Percentiles rank a stretch among this genome's conserved stretches.
phyloP scores from a whole-genome alignment of 257 asterid genomes.

The Rhazya stricta region DNA sequence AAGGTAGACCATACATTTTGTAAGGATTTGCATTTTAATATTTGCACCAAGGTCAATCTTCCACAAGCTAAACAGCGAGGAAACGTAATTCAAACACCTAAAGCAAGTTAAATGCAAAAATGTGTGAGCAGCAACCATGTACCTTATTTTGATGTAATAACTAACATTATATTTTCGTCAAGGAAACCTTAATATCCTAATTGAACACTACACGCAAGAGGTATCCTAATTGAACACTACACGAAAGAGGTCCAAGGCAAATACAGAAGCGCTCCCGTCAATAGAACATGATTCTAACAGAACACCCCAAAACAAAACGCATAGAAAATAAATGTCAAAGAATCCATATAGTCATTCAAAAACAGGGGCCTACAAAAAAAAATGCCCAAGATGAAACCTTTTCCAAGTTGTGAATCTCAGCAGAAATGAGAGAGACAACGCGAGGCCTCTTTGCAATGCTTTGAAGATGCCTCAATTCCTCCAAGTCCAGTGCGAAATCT shows the following conservation, averaged over 20 bases:
- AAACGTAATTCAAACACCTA: background rate
- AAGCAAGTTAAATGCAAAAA: background rate
- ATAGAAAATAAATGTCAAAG: background rate
- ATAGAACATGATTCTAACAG: background rate
- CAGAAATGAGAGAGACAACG: constrained; percentile 56
- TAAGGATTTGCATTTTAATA: background rate
- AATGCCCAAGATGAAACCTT: constrained; percentile 35
- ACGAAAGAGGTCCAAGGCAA: background rate
- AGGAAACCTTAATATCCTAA: background rate
- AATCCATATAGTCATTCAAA: background rate
- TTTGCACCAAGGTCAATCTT: background rate
- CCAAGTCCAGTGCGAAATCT: constrained; percentile 64
- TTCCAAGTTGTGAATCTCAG: constrained; percentile 62
- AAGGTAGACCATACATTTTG: background rate
- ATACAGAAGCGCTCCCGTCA: background rate
- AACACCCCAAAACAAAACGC: background rate
- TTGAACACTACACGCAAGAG: background rate
- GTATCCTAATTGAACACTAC: background rate
- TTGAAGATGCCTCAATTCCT: constrained; percentile 72
- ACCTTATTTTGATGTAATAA: background rate
- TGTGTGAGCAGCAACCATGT: too few species aligned
- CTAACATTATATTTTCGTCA: background rate
- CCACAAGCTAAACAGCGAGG: background rate
- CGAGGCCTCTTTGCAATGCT: constrained; percentile 79
- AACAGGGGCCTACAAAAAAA: background rate